Evolutionary conservation across 345 rosid species (phyloP).

Genomic region (Streptanthus diversifolius): DNA sequence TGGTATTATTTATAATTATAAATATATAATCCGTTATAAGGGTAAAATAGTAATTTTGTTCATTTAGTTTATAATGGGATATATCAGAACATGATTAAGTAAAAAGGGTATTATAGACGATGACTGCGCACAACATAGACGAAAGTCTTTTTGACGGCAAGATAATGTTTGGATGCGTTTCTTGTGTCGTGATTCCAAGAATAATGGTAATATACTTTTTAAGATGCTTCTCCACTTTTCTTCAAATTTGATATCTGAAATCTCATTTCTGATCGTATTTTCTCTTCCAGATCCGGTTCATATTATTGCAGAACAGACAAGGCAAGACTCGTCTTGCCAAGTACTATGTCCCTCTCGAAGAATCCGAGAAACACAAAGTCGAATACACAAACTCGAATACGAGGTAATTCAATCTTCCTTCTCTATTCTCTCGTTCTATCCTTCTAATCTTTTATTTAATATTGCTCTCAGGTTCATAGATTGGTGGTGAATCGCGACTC

Average conservation of each 20-base stretch:
- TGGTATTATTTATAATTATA: too few species aligned
- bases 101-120: too few species aligned
- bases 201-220: background rate
- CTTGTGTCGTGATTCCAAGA: background rate
- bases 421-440: background rate
- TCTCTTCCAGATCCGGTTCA: conserved; percentile 80
- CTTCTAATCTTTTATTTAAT: background rate
- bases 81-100: too few species aligned
- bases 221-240: background rate
- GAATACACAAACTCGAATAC: conserved; percentile 96
- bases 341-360: conserved; percentile 95
- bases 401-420: conserved; percentile 46
- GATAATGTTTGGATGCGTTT: background rate
- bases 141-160: too few species aligned
- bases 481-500: conserved; percentile 90
- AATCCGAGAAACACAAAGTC: conserved; percentile 93
- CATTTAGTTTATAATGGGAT: too few species aligned
- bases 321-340: conserved; percentile 99
- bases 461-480: conserved; percentile 68
- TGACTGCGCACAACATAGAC: too few species aligned
- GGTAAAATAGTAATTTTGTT: too few species aligned
- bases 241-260: background rate
- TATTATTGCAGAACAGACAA: conserved; percentile 91
- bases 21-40: too few species aligned
- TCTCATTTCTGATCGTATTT: conserved; percentile 3